Conservation (phyloP, 495 filamentous ascomycete genomes). For the Daldinia decipiens region DNA sequence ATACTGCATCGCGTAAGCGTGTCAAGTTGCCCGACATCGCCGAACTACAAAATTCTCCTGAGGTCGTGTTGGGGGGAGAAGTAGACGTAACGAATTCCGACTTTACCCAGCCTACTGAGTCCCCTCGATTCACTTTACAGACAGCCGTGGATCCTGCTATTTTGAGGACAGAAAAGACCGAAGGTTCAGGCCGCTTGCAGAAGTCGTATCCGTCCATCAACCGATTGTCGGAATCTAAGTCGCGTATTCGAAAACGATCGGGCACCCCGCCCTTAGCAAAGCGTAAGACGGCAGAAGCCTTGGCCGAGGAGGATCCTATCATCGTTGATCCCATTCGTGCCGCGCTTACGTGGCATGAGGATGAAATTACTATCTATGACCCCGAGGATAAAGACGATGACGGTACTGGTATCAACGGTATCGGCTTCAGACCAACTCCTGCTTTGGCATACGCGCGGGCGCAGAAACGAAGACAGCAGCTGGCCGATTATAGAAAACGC, state of each 20-base stretch:
- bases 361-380: conserved; percentile 85
- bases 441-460: conserved; percentile 80
- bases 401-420: conserved; percentile 85
- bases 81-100: not conserved
- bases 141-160: conserved; percentile 47
- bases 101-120: conserved; percentile 23
- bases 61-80: conserved; percentile 18
- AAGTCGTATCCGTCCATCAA: conserved; percentile 54
- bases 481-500: conserved; percentile 82
- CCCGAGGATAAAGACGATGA: conserved; percentile 78
- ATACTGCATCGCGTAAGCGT: conserved; percentile 51
- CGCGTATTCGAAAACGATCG: conserved; percentile 53
- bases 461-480: conserved; percentile 80
- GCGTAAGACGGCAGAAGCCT: conserved; percentile 32
- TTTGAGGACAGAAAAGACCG: conserved; percentile 43
- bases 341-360: conserved; percentile 81
- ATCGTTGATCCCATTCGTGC: conserved; percentile 63
- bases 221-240: conserved; percentile 53
- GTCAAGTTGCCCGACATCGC: conserved; percentile 47
- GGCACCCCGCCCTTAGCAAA: conserved; percentile 56
- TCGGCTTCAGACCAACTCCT: conserved; percentile 90
- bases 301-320: conserved; percentile 38
- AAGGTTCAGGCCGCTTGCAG: conserved; percentile 35
- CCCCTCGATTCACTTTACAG: conserved; percentile 32
- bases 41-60: conserved; percentile 31